Evolutionary conservation across 192 early-diverging fungal species (phyloP).

Genomic region (Podila minutissima): DNA sequence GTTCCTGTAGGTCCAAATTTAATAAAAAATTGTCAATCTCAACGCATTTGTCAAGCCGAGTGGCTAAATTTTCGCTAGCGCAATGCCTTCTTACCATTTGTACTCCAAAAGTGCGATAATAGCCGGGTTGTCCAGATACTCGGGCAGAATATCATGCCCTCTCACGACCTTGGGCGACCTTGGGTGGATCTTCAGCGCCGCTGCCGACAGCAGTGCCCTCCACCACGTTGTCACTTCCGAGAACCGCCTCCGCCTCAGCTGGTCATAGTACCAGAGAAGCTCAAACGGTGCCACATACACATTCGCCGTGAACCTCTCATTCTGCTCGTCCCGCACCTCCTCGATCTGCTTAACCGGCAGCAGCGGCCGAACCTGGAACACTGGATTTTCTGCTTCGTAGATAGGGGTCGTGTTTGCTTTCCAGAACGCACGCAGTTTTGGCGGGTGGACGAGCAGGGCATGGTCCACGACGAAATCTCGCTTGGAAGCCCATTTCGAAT

Average conservation of each 20-base stretch:
- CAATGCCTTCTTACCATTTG: conserved; percentile 20
- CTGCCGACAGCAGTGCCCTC: neutral
- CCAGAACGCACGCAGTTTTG: neutral
- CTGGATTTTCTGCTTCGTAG: neutral
- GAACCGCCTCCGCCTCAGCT: neutral
- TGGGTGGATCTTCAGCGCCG: conserved; percentile 3
- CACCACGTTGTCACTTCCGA: neutral
- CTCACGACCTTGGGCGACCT: neutral
- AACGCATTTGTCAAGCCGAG: neutral
- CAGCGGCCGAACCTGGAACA: conserved; percentile 1
- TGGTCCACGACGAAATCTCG: neutral
- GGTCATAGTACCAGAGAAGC: neutral
- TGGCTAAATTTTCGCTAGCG: neutral
- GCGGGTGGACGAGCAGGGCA: no score
- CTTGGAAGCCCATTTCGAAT: neutral
- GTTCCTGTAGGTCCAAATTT: conserved; percentile 12
- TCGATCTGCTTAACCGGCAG: neutral
- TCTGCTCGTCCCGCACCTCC: neutral
- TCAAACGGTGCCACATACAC: neutral
- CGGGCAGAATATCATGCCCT: conserved; percentile 1
- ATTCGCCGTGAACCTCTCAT: neutral
- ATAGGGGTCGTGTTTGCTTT: neutral
- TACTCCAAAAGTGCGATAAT: conserved; percentile 21
- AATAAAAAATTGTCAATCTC: neutral
- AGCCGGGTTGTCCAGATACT: conserved; percentile 27